Percentiles rank a stretch among this genome's conserved stretches.
Conservation (phyloP, 768 basidiomycete genomes). For the Suillus occidentalis region DNA sequence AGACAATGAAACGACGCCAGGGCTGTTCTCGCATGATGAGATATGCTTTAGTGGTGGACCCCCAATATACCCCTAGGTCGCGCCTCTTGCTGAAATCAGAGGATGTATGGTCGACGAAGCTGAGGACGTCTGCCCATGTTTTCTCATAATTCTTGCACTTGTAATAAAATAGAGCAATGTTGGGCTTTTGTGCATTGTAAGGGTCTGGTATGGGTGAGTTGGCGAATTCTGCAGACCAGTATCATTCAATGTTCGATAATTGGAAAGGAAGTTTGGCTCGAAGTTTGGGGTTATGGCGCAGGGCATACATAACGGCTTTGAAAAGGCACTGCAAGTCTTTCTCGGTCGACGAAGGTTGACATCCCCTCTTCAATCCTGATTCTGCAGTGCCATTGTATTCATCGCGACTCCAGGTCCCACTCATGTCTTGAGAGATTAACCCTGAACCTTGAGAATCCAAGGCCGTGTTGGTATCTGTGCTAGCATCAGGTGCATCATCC, state of each 20-base stretch:
- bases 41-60: neutral
- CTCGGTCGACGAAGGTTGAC: neutral
- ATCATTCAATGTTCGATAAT: neutral
- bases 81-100: neutral
- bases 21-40: neutral
- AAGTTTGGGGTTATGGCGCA: neutral
- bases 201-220: neutral
- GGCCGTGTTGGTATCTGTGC: neutral
- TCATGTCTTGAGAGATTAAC: neutral
- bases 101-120: neutral
- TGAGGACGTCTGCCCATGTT: neutral
- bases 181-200: neutral
- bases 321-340: neutral
- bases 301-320: neutral
- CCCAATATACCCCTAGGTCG: neutral
- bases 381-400: neutral
- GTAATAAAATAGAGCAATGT: neutral
- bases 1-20: neutral
- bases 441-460: neutral
- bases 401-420: neutral
- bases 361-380: neutral
- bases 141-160: neutral
- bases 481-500: neutral
- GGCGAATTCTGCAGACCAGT: neutral
- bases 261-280: neutral